Conservation (phyloP, 345 rosid genomes). For the Pugionium dolabratum region DNA sequence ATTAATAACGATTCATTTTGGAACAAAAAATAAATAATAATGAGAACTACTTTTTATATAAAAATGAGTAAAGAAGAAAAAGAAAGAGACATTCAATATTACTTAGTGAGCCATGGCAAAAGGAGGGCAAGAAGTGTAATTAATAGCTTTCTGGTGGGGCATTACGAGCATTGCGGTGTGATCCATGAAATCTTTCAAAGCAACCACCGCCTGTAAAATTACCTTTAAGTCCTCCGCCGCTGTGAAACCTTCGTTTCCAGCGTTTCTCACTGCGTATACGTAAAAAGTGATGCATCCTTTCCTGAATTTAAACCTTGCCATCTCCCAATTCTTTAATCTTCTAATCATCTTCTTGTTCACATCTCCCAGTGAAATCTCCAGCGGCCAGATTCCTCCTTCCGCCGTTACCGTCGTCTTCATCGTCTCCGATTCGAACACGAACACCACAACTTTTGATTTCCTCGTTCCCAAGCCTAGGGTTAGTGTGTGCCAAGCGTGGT, state of each 20-base stretch:
- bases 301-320: slow-evolving; percentile 93
- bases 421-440: slow-evolving; percentile 80
- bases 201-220: slow-evolving; percentile 79
- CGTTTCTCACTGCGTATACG: slow-evolving; percentile 73
- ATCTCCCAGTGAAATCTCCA: slow-evolving; percentile 82
- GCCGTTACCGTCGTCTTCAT: slow-evolving; percentile 58
- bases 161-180: slow-evolving; percentile 93
- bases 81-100: neutral
- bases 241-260: slow-evolving; percentile 58
- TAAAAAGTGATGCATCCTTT: slow-evolving; percentile 98
- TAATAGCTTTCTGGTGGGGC: slow-evolving; percentile 86
- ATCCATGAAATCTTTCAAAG: slow-evolving; percentile 93
- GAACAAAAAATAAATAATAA: slow-evolving; percentile 32
- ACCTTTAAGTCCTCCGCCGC: slow-evolving; percentile 77
- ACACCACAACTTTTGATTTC: slow-evolving; percentile 74
- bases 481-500: slow-evolving; percentile 96
- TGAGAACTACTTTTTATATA: neutral
- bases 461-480: slow-evolving; percentile 90
- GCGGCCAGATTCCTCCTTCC: slow-evolving; percentile 58
- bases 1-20: neutral
- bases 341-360: slow-evolving; percentile 84
- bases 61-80: neutral
- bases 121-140: slow-evolving; percentile 45
- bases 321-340: slow-evolving; percentile 63
- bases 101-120: slow-evolving; percentile 76